Conservation (phyloP, 169 alveolate species). For the Perkinsus marinus region DNA sequence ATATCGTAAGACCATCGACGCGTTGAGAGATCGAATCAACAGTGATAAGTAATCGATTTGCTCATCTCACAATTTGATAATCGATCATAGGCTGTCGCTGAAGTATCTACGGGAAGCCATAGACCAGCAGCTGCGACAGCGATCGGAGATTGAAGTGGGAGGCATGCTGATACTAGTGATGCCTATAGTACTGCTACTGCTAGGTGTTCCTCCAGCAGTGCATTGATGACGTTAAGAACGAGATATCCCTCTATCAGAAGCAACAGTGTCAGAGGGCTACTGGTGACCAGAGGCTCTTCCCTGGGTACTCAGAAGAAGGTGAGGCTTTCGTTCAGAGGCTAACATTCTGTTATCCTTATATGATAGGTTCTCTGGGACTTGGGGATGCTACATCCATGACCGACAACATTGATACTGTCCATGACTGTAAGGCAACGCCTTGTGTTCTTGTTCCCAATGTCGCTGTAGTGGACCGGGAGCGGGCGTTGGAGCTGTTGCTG, state of each 20-base stretch:
- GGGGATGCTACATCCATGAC: neutral
- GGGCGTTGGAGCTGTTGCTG: conserved; percentile 5
- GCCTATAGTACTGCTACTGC: neutral
- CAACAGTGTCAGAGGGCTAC: too few species aligned
- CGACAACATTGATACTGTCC: neutral
- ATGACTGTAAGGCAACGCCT: neutral
- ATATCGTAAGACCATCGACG: neutral
- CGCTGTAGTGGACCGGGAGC: neutral
- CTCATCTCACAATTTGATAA: neutral
- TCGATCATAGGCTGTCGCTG: neutral
- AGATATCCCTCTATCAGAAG: neutral
- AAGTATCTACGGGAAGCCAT: neutral
- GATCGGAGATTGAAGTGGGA: neutral
- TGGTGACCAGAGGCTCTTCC: too few species aligned
- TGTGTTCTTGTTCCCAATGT: neutral
- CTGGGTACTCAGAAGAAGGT: too few species aligned
- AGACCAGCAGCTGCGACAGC: neutral
- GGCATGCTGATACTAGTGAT: neutral
- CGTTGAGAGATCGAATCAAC: neutral
- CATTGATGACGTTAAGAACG: conserved; percentile 3
- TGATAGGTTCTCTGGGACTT: neutral
- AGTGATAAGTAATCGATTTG: neutral
- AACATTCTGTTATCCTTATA: too few species aligned
- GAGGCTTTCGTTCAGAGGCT: too few species aligned
- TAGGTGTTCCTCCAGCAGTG: conserved; percentile 1